Percentiles rank a stretch among this genome's conserved stretches.
phyloP scores from a whole-genome alignment of 139 green algal genomes.

The Limnomonas spitsbergensis region DNA sequence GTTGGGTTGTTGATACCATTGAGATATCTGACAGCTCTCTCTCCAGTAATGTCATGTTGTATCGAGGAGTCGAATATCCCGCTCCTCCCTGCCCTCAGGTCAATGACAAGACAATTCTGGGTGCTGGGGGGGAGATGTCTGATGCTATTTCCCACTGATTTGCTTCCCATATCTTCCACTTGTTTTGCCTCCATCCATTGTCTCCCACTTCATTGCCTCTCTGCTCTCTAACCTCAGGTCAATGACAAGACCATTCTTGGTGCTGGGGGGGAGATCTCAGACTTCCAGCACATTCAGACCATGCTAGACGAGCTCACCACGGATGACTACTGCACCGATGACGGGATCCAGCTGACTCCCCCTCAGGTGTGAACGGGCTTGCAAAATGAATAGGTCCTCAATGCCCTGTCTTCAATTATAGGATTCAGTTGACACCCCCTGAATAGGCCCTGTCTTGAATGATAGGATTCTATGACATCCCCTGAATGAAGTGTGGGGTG shows the following conservation, averaged over 20 bases:
- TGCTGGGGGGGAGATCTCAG: constrained; percentile 87
- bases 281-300: constrained; percentile 89
- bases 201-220: background rate
- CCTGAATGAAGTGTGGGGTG: too few relatives aligned
- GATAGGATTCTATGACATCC: too few relatives aligned
- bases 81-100: constrained; percentile 36
- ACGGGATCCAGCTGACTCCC: constrained; percentile 69
- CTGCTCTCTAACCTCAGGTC: constrained; percentile 38
- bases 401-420: too few relatives aligned
- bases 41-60: too few relatives aligned
- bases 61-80: too few relatives aligned
- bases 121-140: constrained; percentile 85
- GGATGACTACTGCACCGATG: constrained; percentile 87
- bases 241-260: constrained; percentile 74
- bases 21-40: too few relatives aligned
- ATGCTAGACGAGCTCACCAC: constrained; percentile 89
- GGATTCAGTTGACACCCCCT: too few relatives aligned
- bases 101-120: constrained; percentile 73
- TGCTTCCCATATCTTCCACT: too few relatives aligned
- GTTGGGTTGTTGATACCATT: too few relatives aligned
- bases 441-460: too few relatives aligned
- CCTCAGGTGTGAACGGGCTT: constrained; percentile 51
- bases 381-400: background rate
- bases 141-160: too few relatives aligned
- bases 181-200: too few relatives aligned